phyloP scores from a whole-genome alignment of 1,284 basidiomycete species.

The Malassezia globosa region DNA sequence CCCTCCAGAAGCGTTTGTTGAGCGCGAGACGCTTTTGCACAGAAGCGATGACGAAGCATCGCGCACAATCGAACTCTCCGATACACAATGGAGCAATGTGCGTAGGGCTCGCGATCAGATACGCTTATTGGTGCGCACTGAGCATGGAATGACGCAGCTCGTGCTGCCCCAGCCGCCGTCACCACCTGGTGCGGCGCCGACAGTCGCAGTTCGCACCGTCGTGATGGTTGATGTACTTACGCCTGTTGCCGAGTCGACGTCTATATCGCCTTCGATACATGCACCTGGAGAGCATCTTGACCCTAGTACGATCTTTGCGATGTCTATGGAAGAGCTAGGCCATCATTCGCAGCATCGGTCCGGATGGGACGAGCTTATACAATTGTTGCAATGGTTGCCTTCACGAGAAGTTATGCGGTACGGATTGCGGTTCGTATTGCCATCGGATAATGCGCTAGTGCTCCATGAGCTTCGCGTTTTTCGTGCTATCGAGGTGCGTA shows the following conservation, averaged over 20 bases:
- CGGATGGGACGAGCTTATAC: conserved; percentile 12
- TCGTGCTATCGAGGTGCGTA: conserved; percentile 2
- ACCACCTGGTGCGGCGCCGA: conserved; percentile 10
- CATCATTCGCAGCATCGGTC: conserved; percentile 1
- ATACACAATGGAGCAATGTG: conserved; percentile 19
- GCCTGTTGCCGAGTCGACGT: background rate
- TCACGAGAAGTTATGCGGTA: background rate
- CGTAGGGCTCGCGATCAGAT: conserved; percentile 15
- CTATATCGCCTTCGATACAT: background rate
- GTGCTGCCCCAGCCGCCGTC: conserved; percentile 9
- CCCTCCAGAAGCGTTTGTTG: conserved; percentile 12
- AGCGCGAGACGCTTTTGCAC: conserved; percentile 9
- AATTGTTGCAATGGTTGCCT: conserved; percentile 8
- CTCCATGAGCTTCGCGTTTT: conserved; percentile 14
- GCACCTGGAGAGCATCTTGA: background rate
- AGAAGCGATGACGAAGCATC: conserved; percentile 14
- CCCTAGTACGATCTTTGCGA: background rate
- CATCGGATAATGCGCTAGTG: conserved; percentile 10
- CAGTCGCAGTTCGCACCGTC: conserved; percentile 10
- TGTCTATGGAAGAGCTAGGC: background rate
- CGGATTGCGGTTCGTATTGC: conserved; percentile 15
- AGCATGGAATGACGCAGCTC: conserved; percentile 1
- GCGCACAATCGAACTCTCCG: conserved; percentile 6
- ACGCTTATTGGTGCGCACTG: conserved; percentile 12
- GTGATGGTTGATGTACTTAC: conserved; percentile 14